phyloP scores from a whole-genome alignment of 345 rosid genomes.

The Boechera divaricarpa region DNA sequence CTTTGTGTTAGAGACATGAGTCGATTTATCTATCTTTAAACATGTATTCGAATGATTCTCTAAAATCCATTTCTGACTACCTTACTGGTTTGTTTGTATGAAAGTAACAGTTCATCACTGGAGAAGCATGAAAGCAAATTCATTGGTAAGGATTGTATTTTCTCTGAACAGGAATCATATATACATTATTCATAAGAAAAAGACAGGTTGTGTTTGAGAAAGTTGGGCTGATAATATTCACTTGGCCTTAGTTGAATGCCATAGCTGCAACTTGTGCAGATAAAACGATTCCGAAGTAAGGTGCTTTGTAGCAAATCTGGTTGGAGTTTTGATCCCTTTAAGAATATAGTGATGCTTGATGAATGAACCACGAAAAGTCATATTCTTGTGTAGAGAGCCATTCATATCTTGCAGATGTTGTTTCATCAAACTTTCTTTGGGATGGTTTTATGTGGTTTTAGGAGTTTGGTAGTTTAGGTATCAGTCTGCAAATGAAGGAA shows the following conservation, averaged over 20 bases:
- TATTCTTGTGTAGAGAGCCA: slow-evolving; percentile 22
- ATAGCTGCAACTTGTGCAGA: slow-evolving; percentile 8
- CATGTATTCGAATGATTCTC: slow-evolving; percentile 35
- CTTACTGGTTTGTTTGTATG: slow-evolving; percentile 12
- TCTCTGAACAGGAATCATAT: slow-evolving; percentile 1
- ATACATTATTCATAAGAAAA: slow-evolving; percentile 5
- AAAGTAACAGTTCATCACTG: not conserved
- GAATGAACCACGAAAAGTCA: not conserved
- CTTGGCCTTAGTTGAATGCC: slow-evolving; percentile 12
- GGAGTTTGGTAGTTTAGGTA: slow-evolving; percentile 44
- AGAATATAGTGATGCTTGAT: not conserved
- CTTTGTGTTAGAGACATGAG: slow-evolving; percentile 30
- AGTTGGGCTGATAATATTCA: not conserved
- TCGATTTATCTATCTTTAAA: slow-evolving; percentile 22
- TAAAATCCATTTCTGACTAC: slow-evolving; percentile 31
- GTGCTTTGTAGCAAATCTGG: not conserved
- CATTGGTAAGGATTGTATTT: slow-evolving; percentile 11
- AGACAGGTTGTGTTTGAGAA: not conserved
- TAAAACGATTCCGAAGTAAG: not conserved
- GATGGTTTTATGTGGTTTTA: slow-evolving; percentile 14
- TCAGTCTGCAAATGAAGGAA: slow-evolving; percentile 73
- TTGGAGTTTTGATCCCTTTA: not conserved
- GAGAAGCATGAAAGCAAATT: slow-evolving; percentile 1
- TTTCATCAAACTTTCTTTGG: slow-evolving; percentile 7
- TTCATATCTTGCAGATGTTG: slow-evolving; percentile 3